Evolutionary conservation across 139 green algal species (phyloP).

Genomic region (Axilococcus clingmanii): DNA sequence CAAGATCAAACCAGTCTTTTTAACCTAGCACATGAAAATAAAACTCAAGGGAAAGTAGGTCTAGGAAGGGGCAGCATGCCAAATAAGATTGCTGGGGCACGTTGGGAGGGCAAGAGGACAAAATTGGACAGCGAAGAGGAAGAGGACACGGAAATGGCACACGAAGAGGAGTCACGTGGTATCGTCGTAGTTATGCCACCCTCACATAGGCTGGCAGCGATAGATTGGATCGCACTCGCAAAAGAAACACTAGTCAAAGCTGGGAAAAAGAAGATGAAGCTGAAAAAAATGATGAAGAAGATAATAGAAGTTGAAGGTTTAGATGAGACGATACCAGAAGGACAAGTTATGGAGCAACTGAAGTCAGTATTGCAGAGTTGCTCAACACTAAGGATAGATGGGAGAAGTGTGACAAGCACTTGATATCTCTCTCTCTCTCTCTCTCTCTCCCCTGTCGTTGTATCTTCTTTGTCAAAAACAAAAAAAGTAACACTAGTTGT

Average conservation of each 20-base stretch:
- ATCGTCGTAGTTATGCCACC: too few relatives aligned
- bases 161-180: background rate
- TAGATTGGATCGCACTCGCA: too few relatives aligned
- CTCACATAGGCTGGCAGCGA: too few relatives aligned
- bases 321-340: too few relatives aligned
- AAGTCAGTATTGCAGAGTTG: background rate
- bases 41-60: constrained; percentile 55
- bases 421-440: background rate
- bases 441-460: background rate
- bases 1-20: constrained; percentile 80
- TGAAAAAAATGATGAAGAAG: too few relatives aligned
- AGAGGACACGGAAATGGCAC: constrained; percentile 10
- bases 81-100: constrained; percentile 70
- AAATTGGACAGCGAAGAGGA: constrained; percentile 40
- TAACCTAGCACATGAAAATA: constrained; percentile 45
- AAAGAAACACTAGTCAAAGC: too few relatives aligned
- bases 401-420: background rate
- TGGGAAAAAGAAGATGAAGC: too few relatives aligned
- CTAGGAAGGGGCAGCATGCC: constrained; percentile 55
- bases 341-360: too few relatives aligned
- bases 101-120: constrained; percentile 72
- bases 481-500: background rate
- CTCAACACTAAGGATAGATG: background rate
- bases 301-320: too few relatives aligned
- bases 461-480: constrained; percentile 2